These are phyloP conservation scores for Aphanomyces invadans DNA, from an alignment of 352 stramenopile genomes.

Conservation along the genomic window DNA sequence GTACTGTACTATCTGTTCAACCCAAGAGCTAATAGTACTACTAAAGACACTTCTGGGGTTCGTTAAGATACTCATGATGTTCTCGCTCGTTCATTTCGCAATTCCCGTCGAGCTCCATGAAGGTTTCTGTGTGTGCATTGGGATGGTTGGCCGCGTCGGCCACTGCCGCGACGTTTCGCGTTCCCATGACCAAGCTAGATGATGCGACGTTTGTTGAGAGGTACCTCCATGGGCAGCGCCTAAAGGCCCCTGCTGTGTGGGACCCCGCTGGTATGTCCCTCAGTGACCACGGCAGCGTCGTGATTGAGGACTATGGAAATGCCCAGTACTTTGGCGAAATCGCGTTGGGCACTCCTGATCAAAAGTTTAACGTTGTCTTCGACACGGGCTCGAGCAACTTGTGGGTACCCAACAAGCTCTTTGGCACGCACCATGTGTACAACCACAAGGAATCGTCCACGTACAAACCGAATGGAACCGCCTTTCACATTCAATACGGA, in stretches of 20 bases:
- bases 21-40: no score
- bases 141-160: not conserved
- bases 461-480: conserved; percentile 87
- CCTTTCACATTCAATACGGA: conserved; percentile 95
- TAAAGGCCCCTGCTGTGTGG: not conserved
- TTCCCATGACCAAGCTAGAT: conserved; percentile 58
- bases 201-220: conserved; percentile 54
- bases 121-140: not conserved
- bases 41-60: no score
- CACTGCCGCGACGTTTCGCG: conserved; percentile 30
- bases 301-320: conserved; percentile 89
- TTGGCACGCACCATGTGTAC: conserved; percentile 77
- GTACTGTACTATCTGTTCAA: no score
- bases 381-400: conserved; percentile 96
- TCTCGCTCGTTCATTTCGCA: not conserved
- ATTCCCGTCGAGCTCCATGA: not conserved
- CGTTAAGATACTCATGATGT: no score
- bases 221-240: not conserved
- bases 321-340: conserved; percentile 93
- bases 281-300: conserved; percentile 35
- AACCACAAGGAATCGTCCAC: conserved; percentile 76
- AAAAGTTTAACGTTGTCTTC: conserved; percentile 94
- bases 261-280: conserved; percentile 20
- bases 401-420: conserved; percentile 88
- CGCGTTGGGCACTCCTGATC: conserved; percentile 82